phyloP scores from a whole-genome alignment of 2,329 filamentous ascomycete species.

The Talaromyces sp. region DNA sequence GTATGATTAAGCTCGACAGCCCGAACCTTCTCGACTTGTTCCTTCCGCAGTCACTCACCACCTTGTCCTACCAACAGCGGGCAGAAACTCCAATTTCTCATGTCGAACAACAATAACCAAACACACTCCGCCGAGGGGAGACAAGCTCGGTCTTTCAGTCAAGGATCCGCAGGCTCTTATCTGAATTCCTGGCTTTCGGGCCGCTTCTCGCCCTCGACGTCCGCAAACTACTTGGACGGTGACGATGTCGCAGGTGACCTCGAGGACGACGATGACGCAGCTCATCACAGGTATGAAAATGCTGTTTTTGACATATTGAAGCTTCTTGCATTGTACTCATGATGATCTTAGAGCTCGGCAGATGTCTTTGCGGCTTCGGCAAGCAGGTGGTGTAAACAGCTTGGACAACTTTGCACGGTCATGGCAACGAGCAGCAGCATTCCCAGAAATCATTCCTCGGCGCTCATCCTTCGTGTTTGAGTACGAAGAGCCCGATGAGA shows the following conservation, averaged over 20 bases:
- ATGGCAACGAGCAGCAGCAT: constrained; percentile 86
- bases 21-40: not conserved
- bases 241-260: constrained; percentile 6
- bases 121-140: constrained; percentile 6
- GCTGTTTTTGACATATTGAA: not conserved
- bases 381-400: constrained; percentile 88
- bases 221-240: constrained; percentile 6
- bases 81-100: not conserved
- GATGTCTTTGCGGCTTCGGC: constrained; percentile 50
- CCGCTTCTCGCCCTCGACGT: constrained; percentile 16
- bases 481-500: constrained; percentile 47
- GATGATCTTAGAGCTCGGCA: constrained; percentile 32
- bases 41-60: not conserved
- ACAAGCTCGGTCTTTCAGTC: constrained; percentile 18
- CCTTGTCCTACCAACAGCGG: not conserved
- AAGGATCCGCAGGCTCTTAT: constrained; percentile 17
- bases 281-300: constrained; percentile 20
- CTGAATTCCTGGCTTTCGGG: constrained; percentile 16
- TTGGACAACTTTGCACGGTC: constrained; percentile 90
- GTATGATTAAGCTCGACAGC: not conserved
- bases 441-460: constrained; percentile 81
- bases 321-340: not conserved
- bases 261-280: constrained; percentile 18
- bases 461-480: constrained; percentile 67
- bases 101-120: constrained; percentile 8